These are phyloP conservation scores for Colletotrichum echinochloae DNA, from an alignment of 2,329 filamentous ascomycete genomes.

Conservation along the genomic window DNA sequence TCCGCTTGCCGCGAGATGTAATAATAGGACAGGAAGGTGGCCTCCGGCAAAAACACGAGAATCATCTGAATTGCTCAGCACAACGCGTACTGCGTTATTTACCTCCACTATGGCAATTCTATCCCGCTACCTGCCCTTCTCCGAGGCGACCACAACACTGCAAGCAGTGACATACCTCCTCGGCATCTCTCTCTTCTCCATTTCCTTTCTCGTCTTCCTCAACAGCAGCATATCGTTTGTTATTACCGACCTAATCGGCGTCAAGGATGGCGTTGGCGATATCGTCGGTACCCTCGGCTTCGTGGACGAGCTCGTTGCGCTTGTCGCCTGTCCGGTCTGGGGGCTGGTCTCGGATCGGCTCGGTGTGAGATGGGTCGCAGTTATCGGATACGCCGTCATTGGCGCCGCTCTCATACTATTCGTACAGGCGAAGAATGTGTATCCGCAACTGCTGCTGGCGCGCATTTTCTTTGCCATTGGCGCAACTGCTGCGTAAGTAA, in stretches of 20 bases:
- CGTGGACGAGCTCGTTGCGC: slow-evolving; percentile 83
- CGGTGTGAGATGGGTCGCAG: slow-evolving; percentile 78
- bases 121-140: slow-evolving; percentile 67
- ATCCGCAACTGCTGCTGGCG: slow-evolving; percentile 87
- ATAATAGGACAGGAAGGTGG: slow-evolving; percentile 28
- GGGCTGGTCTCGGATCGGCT: slow-evolving; percentile 81
- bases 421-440: slow-evolving; percentile 88
- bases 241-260: slow-evolving; percentile 83
- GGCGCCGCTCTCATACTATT: slow-evolving; percentile 81
- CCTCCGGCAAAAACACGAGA: slow-evolving; percentile 33
- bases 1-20: slow-evolving; percentile 33
- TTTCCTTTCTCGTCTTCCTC: slow-evolving; percentile 90
- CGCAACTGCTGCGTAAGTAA: slow-evolving; percentile 82
- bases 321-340: slow-evolving; percentile 85
- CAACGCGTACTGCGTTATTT: slow-evolving; percentile 15
- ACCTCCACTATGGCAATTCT: slow-evolving; percentile 46
- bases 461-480: slow-evolving; percentile 90
- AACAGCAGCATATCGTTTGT: slow-evolving; percentile 89
- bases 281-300: slow-evolving; percentile 88
- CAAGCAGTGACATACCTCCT: slow-evolving; percentile 82
- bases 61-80: slow-evolving; percentile 27
- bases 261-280: slow-evolving; percentile 79
- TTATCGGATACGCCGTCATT: slow-evolving; percentile 85
- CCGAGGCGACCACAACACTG: slow-evolving; percentile 67
- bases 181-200: slow-evolving; percentile 86